Evolutionary conservation across 768 basidiomycete species (phyloP).

Genomic region (Amanita subjunquillea): DNA sequence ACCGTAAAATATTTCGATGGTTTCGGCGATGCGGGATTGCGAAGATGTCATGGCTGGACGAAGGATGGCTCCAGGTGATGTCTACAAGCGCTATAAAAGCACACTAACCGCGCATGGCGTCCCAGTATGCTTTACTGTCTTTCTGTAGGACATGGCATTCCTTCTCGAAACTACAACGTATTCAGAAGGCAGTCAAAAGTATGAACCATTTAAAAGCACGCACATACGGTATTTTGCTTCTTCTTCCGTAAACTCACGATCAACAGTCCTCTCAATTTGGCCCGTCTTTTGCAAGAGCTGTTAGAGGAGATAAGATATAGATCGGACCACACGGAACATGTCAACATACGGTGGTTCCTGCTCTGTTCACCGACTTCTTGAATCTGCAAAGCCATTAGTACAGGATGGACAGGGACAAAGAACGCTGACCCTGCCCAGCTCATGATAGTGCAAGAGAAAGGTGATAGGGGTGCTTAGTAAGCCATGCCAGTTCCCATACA

Average conservation of each 20-base stretch:
- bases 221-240: slow-evolving; percentile 86
- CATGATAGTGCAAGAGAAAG: slow-evolving; percentile 19
- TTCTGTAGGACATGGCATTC: slow-evolving; percentile 90
- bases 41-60: slow-evolving; percentile 63
- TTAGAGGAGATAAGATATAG: slow-evolving; percentile 9
- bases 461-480: slow-evolving; percentile 6
- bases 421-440: slow-evolving; percentile 45
- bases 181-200: background rate
- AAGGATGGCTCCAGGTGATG: background rate
- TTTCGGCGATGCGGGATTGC: slow-evolving; percentile 89
- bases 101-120: slow-evolving; percentile 80
- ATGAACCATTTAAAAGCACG: slow-evolving; percentile 19
- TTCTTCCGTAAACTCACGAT: slow-evolving; percentile 88
- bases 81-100: background rate
- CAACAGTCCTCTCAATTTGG: slow-evolving; percentile 92
- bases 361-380: slow-evolving; percentile 89
- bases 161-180: slow-evolving; percentile 75
- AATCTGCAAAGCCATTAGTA: slow-evolving; percentile 38
- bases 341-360: slow-evolving; percentile 71
- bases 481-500: background rate
- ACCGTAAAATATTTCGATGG: slow-evolving; percentile 86
- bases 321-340: slow-evolving; percentile 5
- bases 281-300: slow-evolving; percentile 97
- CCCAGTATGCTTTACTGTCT: slow-evolving; percentile 89
- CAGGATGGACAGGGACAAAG: background rate